Conservation (phyloP, 495 filamentous ascomycete genomes). For the Annulohypoxylon stygium region DNA sequence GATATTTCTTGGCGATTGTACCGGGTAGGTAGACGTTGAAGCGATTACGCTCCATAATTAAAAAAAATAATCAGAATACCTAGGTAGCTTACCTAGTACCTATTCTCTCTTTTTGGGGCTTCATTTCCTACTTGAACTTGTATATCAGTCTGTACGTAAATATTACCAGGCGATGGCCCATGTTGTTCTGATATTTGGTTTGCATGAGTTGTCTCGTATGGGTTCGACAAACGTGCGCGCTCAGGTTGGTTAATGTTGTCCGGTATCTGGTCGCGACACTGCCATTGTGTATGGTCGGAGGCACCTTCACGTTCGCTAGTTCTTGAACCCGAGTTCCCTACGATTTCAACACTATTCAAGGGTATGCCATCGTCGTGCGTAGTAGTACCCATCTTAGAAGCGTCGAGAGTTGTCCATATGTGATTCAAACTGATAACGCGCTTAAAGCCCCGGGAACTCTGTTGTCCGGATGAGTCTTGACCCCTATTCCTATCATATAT, state of each 20-base stretch:
- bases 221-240: neutral
- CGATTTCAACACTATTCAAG: slow-evolving; percentile 35
- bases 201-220: neutral
- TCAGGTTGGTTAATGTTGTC: slow-evolving; percentile 10
- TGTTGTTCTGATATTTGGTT: neutral
- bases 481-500: slow-evolving; percentile 17
- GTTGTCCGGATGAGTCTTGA: slow-evolving; percentile 30
- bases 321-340: slow-evolving; percentile 7
- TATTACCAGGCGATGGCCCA: slow-evolving; percentile 13
- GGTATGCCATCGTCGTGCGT: slow-evolving; percentile 37
- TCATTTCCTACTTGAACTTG: slow-evolving; percentile 23
- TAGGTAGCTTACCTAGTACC: neutral
- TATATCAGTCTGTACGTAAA: slow-evolving; percentile 45
- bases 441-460: slow-evolving; percentile 41
- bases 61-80: no score
- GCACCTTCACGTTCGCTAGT: neutral
- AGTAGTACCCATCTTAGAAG: slow-evolving; percentile 23
- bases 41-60: no score
- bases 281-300: neutral
- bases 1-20: no score
- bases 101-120: neutral
- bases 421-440: slow-evolving; percentile 43
- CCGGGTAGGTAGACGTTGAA: neutral
- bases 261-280: neutral
- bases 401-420: slow-evolving; percentile 34